Percentiles rank a stretch among this genome's conserved stretches.
Evolutionary conservation across 73 alveolate species (phyloP).

Genomic region (Paramecium pentaurelia): DNA sequence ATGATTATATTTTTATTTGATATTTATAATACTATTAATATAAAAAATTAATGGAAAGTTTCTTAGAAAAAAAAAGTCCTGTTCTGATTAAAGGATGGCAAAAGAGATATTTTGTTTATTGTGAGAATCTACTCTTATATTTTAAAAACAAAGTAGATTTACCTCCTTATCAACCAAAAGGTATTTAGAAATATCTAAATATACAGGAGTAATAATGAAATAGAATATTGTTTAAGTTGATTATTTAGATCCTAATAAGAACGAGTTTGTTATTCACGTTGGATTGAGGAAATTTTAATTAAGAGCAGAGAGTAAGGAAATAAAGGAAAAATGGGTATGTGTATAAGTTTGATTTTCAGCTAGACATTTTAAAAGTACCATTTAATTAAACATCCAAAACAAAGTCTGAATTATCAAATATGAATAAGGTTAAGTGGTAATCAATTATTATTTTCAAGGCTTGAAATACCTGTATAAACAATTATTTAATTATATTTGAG

Average conservation of each 20-base stretch:
- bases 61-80: slow-evolving; percentile 17
- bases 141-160: slow-evolving; percentile 14
- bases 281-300: not conserved
- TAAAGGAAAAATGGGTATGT: slow-evolving; percentile 36
- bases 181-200: not conserved
- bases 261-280: not conserved
- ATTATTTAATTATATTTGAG: not conserved
- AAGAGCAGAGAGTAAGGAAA: slow-evolving; percentile 10
- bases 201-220: not conserved
- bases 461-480: not conserved
- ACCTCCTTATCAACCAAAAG: slow-evolving; percentile 20
- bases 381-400: not conserved
- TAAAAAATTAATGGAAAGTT: not conserved
- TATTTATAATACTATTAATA: too few relatives aligned
- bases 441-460: not conserved
- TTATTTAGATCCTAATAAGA: slow-evolving; percentile 39
- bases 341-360: not conserved
- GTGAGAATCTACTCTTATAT: not conserved
- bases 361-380: slow-evolving; percentile 7
- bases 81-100: not conserved
- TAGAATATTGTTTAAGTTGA: not conserved
- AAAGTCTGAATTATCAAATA: not conserved
- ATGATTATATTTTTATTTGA: too few relatives aligned
- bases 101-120: not conserved
- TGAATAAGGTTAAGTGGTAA: not conserved